Percentiles rank a stretch among this genome's conserved stretches.
These are phyloP conservation scores for Quambalaria eucalypti DNA, from an alignment of 1,284 basidiomycete species.

Conservation along the genomic window DNA sequence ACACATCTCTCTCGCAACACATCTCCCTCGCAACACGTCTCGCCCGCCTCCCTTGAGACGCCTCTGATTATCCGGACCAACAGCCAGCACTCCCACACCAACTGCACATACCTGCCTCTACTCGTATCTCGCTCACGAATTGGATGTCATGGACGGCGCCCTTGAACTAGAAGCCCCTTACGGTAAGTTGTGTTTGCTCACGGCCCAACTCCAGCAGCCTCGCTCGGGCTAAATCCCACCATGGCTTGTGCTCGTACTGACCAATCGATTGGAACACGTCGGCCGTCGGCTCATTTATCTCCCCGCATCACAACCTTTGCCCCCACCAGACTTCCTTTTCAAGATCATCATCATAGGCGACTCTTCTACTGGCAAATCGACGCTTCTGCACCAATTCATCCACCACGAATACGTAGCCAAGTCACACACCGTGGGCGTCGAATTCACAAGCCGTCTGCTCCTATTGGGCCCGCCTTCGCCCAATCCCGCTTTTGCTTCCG, in stretches of 20 bases:
- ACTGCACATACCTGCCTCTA: no score
- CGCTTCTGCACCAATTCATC: slow-evolving; percentile 86
- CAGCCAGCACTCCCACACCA: no score
- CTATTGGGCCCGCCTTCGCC: not conserved
- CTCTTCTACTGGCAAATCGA: slow-evolving; percentile 92
- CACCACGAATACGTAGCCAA: slow-evolving; percentile 55
- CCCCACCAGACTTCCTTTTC: slow-evolving; percentile 69
- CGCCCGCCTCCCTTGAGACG: no score
- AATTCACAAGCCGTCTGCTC: slow-evolving; percentile 81
- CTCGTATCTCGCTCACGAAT: no score
- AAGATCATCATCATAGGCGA: slow-evolving; percentile 96
- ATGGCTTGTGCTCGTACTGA: not conserved
- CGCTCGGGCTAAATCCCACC: not conserved
- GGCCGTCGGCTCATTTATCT: not conserved
- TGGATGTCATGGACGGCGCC: not conserved
- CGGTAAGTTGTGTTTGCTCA: not conserved
- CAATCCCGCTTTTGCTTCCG: no score
- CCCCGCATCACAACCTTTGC: not conserved
- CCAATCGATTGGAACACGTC: not conserved
- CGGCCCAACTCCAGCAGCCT: not conserved
- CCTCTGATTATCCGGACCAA: no score
- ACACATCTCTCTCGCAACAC: no score
- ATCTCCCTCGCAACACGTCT: no score
- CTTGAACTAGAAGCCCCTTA: not conserved
- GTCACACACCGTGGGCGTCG: slow-evolving; percentile 94